phyloP scores from a whole-genome alignment of 2,329 filamentous ascomycete genomes.

The Phoma sp. region DNA sequence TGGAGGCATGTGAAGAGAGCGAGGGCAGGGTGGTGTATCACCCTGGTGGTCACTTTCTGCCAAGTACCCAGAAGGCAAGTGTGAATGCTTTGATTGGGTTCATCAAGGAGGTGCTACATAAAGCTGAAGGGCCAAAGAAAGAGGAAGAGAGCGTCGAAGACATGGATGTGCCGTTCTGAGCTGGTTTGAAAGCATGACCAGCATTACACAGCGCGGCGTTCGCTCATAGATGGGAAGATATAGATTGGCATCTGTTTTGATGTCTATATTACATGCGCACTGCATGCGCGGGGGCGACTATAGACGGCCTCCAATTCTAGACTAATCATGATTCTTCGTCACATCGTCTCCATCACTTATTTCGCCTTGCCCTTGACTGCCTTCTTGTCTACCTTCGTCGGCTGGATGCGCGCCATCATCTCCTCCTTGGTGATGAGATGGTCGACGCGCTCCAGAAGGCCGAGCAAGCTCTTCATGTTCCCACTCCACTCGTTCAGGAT shows the following conservation, averaged over 20 bases:
- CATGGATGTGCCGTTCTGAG: slow-evolving; percentile 72
- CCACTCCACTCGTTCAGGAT: slow-evolving; percentile 98
- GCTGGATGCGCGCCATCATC: slow-evolving; percentile 99
- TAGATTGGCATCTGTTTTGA: slow-evolving; percentile 21
- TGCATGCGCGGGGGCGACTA: slow-evolving; percentile 36
- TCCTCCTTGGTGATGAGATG: slow-evolving; percentile 99
- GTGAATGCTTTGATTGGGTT: slow-evolving; percentile 78
- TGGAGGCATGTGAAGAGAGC: slow-evolving; percentile 67
- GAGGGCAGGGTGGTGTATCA: slow-evolving; percentile 70
- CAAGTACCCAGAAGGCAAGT: slow-evolving; percentile 78
- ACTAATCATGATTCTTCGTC: slow-evolving; percentile 36
- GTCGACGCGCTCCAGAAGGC: slow-evolving; percentile 87
- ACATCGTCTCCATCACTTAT: slow-evolving; percentile 18
- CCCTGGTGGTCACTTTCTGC: slow-evolving; percentile 90
- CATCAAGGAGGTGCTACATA: slow-evolving; percentile 63
- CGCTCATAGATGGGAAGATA: slow-evolving; percentile 13
- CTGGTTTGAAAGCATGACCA: background rate
- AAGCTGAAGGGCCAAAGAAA: slow-evolving; percentile 41
- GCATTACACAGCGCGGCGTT: slow-evolving; percentile 25
- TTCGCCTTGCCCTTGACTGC: slow-evolving; percentile 47
- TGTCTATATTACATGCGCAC: slow-evolving; percentile 49
- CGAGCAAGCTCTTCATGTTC: slow-evolving; percentile 94
- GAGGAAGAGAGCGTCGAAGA: slow-evolving; percentile 68
- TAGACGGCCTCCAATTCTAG: slow-evolving; percentile 41
- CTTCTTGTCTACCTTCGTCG: slow-evolving; percentile 58